Base-by-base conservation (phyloP, 345 rosid genomes). In the Diplotaxis tenuifolia region DNA sequence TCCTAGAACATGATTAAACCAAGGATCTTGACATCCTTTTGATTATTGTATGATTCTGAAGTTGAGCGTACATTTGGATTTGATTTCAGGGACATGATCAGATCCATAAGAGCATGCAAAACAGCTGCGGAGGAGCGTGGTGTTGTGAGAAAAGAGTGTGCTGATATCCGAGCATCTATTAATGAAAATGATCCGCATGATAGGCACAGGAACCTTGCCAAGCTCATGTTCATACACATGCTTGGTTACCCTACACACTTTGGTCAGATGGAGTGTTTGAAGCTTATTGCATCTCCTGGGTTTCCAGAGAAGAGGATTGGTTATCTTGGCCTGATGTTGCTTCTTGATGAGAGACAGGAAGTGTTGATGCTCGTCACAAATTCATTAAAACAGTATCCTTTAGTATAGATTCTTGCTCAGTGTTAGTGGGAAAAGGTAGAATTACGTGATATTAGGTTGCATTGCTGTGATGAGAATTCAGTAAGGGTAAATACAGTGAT, bases 181-280 rank as follows among this genome's bases (percentile, higher is more conserved):
- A 90, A 90, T 76, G 99, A 92, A 71, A 85, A 92, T 72, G 99
- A 92, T 73, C 91, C 82, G 6, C 97, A 96, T 25, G 90, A 89
- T 79, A 85, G 99, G 72, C 98, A 96, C 73, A 84, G 96, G 23
- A 96, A 96, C 83, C 87, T 96, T 65, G 99, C 99, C 15, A 96
- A 96, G 80, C 99, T 96, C 79, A 96, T 96, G 99, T 96, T 92
- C 74, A 96, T 96, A 77, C 99, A 96, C 83, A 96, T 96, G 99
- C 96, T 96, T 66, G 99, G 99, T 71, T 96, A 96, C 76, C 99
- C 99, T 2, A 96, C 99, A 12, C 99, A 96, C 83, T 96, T 96
- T 80, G 99, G 98, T 66, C 99, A 96, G 81, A 96, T 96, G 99
- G 99, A 96, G 82, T 92, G 97, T 84, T 84, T 92, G 74, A 92